Percentiles rank a stretch among this genome's conserved stretches.
Evolutionary conservation across 352 stramenopile genomes (phyloP).

Genomic region (Globisporangium okanoganense): DNA sequence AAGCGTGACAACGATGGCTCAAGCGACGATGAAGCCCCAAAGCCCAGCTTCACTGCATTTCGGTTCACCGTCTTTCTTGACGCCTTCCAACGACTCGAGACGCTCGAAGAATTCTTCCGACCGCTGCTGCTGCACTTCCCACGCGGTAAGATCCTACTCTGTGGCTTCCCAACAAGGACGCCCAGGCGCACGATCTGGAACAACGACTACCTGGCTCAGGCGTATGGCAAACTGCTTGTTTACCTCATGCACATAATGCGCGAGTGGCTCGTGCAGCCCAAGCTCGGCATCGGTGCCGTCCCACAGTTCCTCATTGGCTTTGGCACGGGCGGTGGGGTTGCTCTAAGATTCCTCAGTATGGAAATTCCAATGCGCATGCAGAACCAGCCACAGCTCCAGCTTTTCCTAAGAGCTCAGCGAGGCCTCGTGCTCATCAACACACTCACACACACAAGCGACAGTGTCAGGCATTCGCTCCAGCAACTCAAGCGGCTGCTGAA

Average conservation of each 20-base stretch:
- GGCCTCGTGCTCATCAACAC: slow-evolving; percentile 58
- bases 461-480: slow-evolving; percentile 15
- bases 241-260: slow-evolving; percentile 44
- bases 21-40: slow-evolving; percentile 11
- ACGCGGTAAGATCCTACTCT: slow-evolving; percentile 59
- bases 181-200: slow-evolving; percentile 36
- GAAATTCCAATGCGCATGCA: slow-evolving; percentile 33
- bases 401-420: slow-evolving; percentile 43
- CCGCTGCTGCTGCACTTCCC: slow-evolving; percentile 56
- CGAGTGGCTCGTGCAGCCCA: slow-evolving; percentile 76
- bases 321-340: slow-evolving; percentile 47
- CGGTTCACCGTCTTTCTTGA: slow-evolving; percentile 69
- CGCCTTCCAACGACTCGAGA: slow-evolving; percentile 58
- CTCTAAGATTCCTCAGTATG: slow-evolving; percentile 42
- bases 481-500: slow-evolving; percentile 13
- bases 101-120: slow-evolving; percentile 52
- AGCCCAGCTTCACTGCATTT: slow-evolving; percentile 22
- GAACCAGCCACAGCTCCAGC: slow-evolving; percentile 17
- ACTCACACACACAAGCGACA: slow-evolving; percentile 21
- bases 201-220: slow-evolving; percentile 40
- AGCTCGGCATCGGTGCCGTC: slow-evolving; percentile 50
- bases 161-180: slow-evolving; percentile 45
- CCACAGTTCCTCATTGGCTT: slow-evolving; percentile 67
- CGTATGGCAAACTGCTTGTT: slow-evolving; percentile 45
- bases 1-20: slow-evolving; percentile 10